Base-by-base conservation (phyloP, 2,329 filamentous ascomycete genomes). In the Beauveria varroae region DNA sequence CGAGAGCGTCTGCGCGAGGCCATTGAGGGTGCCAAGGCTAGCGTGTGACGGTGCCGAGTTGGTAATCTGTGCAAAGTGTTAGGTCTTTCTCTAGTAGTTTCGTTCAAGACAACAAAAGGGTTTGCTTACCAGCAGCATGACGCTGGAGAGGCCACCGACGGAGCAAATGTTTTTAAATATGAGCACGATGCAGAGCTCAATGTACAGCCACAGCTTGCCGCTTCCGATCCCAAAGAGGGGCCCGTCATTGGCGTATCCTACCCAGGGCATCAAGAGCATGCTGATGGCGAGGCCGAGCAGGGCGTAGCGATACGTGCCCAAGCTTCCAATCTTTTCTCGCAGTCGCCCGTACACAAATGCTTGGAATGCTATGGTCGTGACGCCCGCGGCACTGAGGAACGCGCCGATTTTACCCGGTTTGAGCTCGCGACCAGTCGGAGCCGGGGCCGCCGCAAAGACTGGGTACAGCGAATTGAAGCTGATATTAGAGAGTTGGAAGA, bases 391-490 rank as follows among this genome's bases (percentile, higher is more conserved):
- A 0, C 90, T 93, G 57, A 97, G 79, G 0, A 89, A 90, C 20
- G 96, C 75, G 0, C 95, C 95, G 50, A 98, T 96, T 63, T 90
- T 91, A 61, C 86, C 82, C 0, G 93, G 91, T 0, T 82, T 82
- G 3, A 98, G 79, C 1, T 81, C 80, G 46, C 95, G 88, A 20
- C 95, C 95, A 0, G 87, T 87, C 0, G 95, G 95, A 0, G 86
- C 80, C 0, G 82, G 74, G 0, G 89, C 86, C 60, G 93, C 87
- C 0, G 88, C 90, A 68, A 98, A 99, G 59, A 98, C 93, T 1
- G 95, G 95, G 68, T 96, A 99, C 0, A 99, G 79, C 20, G 91
- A 93, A 74, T 96, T 97, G 81, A 93, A 99, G 3, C 91, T 92
- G 66, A 97, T 91, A 73, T 98, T 98, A 63, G 90, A 87, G 5